Base-by-base conservation (phyloP, 495 filamentous ascomycete genomes). In the Daldinia grandis region DNA sequence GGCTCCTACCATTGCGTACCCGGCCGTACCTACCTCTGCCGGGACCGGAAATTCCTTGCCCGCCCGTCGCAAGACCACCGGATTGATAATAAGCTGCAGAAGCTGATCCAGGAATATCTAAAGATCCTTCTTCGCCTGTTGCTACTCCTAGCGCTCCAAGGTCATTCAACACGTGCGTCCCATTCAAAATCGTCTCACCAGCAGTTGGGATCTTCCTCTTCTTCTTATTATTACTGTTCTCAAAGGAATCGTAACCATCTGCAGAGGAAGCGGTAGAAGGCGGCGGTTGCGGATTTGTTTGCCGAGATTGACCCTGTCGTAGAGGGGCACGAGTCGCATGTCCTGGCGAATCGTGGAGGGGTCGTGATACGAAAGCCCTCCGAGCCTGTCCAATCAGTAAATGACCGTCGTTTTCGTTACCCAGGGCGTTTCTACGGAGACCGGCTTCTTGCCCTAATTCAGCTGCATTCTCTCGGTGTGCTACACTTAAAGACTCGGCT, bases 191-290 rank as follows among this genome's bases (percentile, higher is more conserved):
- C 4, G 87, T 81, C 57, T 88, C 90, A 4, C 90, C 91, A n/a
- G 92, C 90, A 0, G 92, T 92, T 4, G 96, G 96, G 30, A 98
- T 98, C 80, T 99, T 99, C 64, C 96, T 88, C 79, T 99, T 99
- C 83, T 98, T 99, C 80, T 99, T 99, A 78, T 99, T 98, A 76
- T 97, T 98, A 57, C 93, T 97, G 73, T 99, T 98, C 77, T 99
- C 95, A 74, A 97, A 96, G 17, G 92, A 94, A 76, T 98, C 96
- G 77, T 98, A 98, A 30, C 95, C 93, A 78, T 98, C 96, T 5
- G 86, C 88, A 7, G 87, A 87, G 25, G 87, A 88, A 3, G 81
- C 72, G 4, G 84, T 80, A 14, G 86, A 87, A 24, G 76, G 79
- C 15, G 83, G 81, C 28, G 80, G 76, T 28, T 82, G 80, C 10